Conservation (phyloP, 2,329 filamentous ascomycete genomes). For the Claviceps spartinae region DNA sequence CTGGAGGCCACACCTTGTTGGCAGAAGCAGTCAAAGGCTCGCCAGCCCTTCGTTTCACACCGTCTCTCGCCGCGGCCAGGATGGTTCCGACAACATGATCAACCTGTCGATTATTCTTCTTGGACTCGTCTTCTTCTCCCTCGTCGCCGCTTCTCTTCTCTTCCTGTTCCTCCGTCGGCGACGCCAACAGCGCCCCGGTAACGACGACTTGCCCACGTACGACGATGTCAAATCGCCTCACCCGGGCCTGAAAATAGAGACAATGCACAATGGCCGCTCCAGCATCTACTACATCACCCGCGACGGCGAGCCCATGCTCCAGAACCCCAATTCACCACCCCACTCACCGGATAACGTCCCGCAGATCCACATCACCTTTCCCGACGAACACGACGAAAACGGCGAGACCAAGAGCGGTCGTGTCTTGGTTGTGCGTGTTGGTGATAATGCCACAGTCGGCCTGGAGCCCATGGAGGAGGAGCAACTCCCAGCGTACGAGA, state of each 20-base stretch:
- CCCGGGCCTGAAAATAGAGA: slow-evolving; percentile 44
- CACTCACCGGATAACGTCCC: slow-evolving; percentile 72
- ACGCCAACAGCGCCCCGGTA: slow-evolving; percentile 30
- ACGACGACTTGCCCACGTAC: slow-evolving; percentile 54
- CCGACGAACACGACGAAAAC: slow-evolving; percentile 78
- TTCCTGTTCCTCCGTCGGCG: slow-evolving; percentile 57
- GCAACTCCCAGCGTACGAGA: slow-evolving; percentile 77
- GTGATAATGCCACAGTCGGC: slow-evolving; percentile 72
- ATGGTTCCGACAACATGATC: slow-evolving; percentile 48
- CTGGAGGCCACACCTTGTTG: slow-evolving; percentile 7
- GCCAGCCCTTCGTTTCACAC: slow-evolving; percentile 5
- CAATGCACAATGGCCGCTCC: slow-evolving; percentile 40
- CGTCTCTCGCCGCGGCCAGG: slow-evolving; percentile 14
- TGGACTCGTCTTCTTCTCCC: slow-evolving; percentile 58
- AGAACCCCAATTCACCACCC: slow-evolving; percentile 61
- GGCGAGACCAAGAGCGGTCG: slow-evolving; percentile 74
- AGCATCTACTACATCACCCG: slow-evolving; percentile 69
- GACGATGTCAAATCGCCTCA: slow-evolving; percentile 43
- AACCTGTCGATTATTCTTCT: slow-evolving; percentile 70
- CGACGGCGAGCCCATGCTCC: slow-evolving; percentile 61
- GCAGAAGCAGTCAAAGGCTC: slow-evolving; percentile 2
- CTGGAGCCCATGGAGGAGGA: slow-evolving; percentile 76
- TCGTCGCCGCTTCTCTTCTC: slow-evolving; percentile 54
- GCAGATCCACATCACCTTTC: slow-evolving; percentile 96
- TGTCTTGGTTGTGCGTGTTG: slow-evolving; percentile 82